Evolutionary conservation across 768 basidiomycete species (phyloP).

Genomic region (Panus rudis): DNA sequence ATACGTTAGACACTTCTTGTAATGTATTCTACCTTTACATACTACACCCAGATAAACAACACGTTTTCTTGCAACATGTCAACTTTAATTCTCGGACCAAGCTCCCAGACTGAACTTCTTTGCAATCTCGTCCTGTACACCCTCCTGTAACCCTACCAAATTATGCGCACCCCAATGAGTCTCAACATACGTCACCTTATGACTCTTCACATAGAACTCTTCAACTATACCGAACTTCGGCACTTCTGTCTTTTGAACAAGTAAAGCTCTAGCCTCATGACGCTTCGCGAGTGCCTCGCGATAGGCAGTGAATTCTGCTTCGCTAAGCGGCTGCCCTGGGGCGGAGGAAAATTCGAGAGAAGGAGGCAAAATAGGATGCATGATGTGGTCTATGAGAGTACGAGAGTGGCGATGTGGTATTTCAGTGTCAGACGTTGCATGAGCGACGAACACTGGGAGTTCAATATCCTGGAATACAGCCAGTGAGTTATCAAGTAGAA

Average conservation of each 20-base stretch:
- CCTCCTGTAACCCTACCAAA: constrained; percentile 52
- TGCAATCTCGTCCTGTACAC: constrained; percentile 54
- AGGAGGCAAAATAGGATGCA: constrained; percentile 56
- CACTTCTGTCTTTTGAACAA: constrained; percentile 41
- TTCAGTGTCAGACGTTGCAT: constrained; percentile 68
- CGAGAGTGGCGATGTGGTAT: constrained; percentile 68
- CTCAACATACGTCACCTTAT: constrained; percentile 49
- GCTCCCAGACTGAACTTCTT: constrained; percentile 21
- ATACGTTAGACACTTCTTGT: no score
- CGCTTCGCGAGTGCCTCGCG: constrained; percentile 34
- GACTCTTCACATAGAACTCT: constrained; percentile 38
- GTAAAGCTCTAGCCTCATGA: constrained; percentile 31
- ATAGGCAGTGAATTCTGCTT: constrained; percentile 41
- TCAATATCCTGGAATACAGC: constrained; percentile 46
- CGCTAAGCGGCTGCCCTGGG: constrained; percentile 20
- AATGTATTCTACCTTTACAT: no score
- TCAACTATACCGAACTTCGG: constrained; percentile 45
- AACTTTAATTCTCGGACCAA: no score
- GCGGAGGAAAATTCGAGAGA: constrained; percentile 31
- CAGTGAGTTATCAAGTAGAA: not conserved
- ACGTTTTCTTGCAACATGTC: no score
- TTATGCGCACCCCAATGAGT: constrained; percentile 54
- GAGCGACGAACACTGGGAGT: constrained; percentile 63
- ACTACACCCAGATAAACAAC: no score
- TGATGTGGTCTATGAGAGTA: constrained; percentile 57